Conservation (phyloP, 768 basidiomycete genomes). For the Hygrophorus russula region DNA sequence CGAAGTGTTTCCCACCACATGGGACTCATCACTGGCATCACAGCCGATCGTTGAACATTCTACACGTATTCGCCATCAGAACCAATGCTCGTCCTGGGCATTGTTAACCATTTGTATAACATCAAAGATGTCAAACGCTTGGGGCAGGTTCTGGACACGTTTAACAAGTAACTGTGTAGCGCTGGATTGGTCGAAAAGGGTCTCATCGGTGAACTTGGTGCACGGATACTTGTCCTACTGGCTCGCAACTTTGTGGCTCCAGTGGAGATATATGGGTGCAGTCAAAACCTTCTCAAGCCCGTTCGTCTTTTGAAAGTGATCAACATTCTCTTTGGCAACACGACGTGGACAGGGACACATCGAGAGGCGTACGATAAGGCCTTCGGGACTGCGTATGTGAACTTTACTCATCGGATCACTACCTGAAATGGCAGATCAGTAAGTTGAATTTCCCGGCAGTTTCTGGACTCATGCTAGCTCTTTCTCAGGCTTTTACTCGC, state of each 20-base stretch:
- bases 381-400: slow-evolving; percentile 9
- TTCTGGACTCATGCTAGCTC: neutral
- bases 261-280: neutral
- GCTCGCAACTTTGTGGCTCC: slow-evolving; percentile 12
- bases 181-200: slow-evolving; percentile 11
- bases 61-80: slow-evolving; percentile 10
- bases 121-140: neutral
- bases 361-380: slow-evolving; percentile 1
- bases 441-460: neutral
- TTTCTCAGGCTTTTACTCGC: slow-evolving; percentile 9
- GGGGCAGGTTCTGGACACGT: slow-evolving; percentile 6
- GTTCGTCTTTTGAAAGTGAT: neutral
- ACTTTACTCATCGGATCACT: slow-evolving; percentile 14
- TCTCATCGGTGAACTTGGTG: slow-evolving; percentile 10
- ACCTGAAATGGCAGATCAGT: slow-evolving; percentile 8
- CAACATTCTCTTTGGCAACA: slow-evolving; percentile 2
- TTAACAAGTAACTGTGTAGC: slow-evolving; percentile 8
- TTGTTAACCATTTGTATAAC: slow-evolving; percentile 4
- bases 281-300: slow-evolving; percentile 3
- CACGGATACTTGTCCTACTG: slow-evolving; percentile 6
- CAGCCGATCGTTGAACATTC: slow-evolving; percentile 6
- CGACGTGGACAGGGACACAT: neutral
- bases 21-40: slow-evolving; percentile 10
- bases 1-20: slow-evolving; percentile 11
- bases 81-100: slow-evolving; percentile 10